These are phyloP conservation scores for Rhynchospora tenuis DNA, from an alignment of 176 grass and related monocot species.

Conservation along the genomic window DNA sequence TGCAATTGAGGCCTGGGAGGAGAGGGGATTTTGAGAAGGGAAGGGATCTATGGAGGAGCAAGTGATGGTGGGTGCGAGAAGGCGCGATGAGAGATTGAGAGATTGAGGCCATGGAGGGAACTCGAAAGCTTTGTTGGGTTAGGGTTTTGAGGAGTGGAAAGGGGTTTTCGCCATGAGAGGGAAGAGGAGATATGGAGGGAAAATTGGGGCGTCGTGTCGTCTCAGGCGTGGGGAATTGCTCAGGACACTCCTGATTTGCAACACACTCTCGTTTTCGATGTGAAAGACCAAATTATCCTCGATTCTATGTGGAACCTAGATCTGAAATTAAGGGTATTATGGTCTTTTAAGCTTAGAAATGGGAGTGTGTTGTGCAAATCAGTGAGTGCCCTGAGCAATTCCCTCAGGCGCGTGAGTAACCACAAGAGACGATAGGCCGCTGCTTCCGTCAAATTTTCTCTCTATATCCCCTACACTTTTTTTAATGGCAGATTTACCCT, in stretches of 20 bases:
- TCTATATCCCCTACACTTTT: background rate
- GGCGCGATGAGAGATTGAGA: conserved; percentile 44
- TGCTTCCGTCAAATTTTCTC: background rate
- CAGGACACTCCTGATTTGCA: no score
- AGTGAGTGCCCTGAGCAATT: no score
- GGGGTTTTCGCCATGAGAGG: conserved; percentile 20
- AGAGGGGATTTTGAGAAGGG: conserved; percentile 27
- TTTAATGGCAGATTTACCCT: background rate
- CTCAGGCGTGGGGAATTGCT: conserved; percentile 1
- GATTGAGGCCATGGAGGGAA: conserved; percentile 28
- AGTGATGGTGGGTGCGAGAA: conserved; percentile 22
- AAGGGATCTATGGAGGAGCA: conserved; percentile 17
- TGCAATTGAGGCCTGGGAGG: conserved; percentile 13
- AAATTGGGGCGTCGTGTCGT: conserved; percentile 22
- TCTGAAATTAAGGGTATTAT: no score
- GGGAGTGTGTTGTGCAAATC: no score
- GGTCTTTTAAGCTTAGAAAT: no score
- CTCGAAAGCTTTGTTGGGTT: conserved; percentile 32
- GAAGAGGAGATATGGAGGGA: conserved; percentile 4
- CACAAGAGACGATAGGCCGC: conserved; percentile 27
- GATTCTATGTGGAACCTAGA: no score
- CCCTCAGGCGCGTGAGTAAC: no score
- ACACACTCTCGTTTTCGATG: no score
- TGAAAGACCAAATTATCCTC: no score
- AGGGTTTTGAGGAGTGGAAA: conserved; percentile 17